These are phyloP conservation scores for Asterophora lycoperdoides DNA, from an alignment of 768 basidiomycete genomes.

Conservation along the genomic window DNA sequence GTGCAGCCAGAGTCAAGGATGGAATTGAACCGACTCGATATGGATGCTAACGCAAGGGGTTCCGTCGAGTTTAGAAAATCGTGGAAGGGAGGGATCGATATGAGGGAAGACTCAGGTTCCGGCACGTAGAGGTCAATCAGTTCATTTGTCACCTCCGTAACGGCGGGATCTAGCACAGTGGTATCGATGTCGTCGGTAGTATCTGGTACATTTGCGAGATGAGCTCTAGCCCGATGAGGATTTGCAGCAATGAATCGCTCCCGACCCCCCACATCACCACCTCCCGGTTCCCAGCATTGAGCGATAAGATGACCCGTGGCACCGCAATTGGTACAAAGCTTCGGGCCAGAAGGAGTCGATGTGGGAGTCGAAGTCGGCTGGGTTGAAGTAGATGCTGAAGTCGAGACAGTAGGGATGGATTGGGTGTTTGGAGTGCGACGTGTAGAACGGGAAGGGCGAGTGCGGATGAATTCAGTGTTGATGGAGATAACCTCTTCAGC, in stretches of 20 bases:
- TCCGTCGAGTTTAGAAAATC: neutral
- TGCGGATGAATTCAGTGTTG: neutral
- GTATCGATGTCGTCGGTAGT: neutral
- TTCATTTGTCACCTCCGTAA: neutral
- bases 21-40: no score
- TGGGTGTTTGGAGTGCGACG: no score
- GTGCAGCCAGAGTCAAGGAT: constrained; percentile 24
- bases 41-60: neutral
- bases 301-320: neutral
- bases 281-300: no score
- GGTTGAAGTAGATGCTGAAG: neutral
- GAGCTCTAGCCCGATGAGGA: neutral
- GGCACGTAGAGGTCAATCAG: neutral
- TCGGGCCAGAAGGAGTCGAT: neutral
- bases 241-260: no score
- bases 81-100: neutral
- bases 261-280: no score
- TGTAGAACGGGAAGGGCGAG: neutral
- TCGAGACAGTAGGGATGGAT: neutral
- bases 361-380: neutral
- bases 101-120: neutral
- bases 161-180: neutral
- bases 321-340: neutral
- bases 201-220: neutral
- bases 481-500: neutral